phyloP scores from a whole-genome alignment of 2,329 filamentous ascomycete genomes.

The Aspergillus costaricaensis region DNA sequence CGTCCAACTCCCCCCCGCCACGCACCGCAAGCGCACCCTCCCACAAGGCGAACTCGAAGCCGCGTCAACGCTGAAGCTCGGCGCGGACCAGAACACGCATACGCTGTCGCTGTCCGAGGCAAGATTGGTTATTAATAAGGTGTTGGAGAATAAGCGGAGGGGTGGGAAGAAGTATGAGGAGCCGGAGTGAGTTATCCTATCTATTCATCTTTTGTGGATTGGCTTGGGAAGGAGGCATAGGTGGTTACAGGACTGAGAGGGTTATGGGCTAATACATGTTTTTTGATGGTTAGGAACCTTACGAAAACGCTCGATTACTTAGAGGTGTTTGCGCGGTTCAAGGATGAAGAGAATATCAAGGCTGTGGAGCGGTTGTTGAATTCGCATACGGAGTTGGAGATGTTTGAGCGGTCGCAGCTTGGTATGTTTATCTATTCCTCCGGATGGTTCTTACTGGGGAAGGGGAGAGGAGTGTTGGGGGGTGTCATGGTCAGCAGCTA shows the following conservation, averaged over 20 bases:
- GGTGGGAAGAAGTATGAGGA: slow-evolving; percentile 81
- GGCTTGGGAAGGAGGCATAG: too few relatives aligned
- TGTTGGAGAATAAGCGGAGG: slow-evolving; percentile 76
- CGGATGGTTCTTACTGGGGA: not conserved
- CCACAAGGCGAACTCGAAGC: slow-evolving; percentile 77
- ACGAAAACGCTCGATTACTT: slow-evolving; percentile 90
- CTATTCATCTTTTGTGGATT: not conserved
- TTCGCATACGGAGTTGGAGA: slow-evolving; percentile 73
- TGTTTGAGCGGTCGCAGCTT: slow-evolving; percentile 91
- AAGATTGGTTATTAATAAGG: slow-evolving; percentile 84
- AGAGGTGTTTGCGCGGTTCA: slow-evolving; percentile 92
- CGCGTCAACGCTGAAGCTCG: slow-evolving; percentile 75
- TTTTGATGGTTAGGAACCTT: slow-evolving; percentile 56
- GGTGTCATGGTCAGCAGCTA: slow-evolving; percentile 1
- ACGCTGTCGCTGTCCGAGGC: slow-evolving; percentile 92
- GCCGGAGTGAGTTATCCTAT: slow-evolving; percentile 66
- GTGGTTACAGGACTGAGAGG: not conserved
- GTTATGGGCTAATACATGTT: not conserved
- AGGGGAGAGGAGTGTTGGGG: not conserved
- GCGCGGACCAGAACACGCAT: slow-evolving; percentile 90
- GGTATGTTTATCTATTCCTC: slow-evolving; percentile 56
- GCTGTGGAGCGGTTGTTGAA: slow-evolving; percentile 87
- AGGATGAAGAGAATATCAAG: slow-evolving; percentile 90
- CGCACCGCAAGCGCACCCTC: slow-evolving; percentile 44
- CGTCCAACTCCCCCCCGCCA: slow-evolving; percentile 38